Evolutionary conservation across 2,329 filamentous ascomycete species (phyloP), one percentile per base, ranked within the genome.

Genomic region (Pochonia chlamydosporia): DNA sequence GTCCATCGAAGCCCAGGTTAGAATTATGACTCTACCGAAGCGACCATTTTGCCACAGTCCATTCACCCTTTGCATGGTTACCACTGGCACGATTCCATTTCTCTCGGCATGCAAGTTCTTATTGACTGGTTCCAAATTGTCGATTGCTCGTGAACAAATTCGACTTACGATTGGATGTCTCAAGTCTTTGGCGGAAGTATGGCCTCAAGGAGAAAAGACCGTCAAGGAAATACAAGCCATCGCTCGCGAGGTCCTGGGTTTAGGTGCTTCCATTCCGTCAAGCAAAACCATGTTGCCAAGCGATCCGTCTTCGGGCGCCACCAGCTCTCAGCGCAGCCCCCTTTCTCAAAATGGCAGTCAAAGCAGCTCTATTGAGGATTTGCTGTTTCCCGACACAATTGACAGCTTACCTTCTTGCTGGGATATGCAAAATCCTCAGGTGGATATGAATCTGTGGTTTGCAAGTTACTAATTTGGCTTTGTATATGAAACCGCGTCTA

Each of bases 31-130:
- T 1, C 49, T 72, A 4, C 68, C 69, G 0, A 55, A 53, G 0
- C 52, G 52, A 3, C 56, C 55, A 11, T 68, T 67, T 33, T 49
- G 58, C 37, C 68, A 72, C 46, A 65, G 59, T 0, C 69, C 69
- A 0, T 72, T 72, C 35, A 56, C 55, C 0, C 67, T 63, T 0
- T 72, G 69, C 55, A 71, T 71, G 66, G 50, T 69, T 11, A 67
- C 60, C 35, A 62, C 64, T 16, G 69, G 64, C 0, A 65, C 62
- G 0, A 53, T 71, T 3, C 55, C 63, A 2, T 55, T 64, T 3
- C 53, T 65, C 3, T 68, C 69, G 0, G 68, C 68, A 3, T 71
- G 67, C 49, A 61, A 56, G 13, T 64, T 58, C 44, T 47, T 65
- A 20, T 49, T 70, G n/a, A 56, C 54, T 7, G 63, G 59, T 0